Evolutionary conservation across 2,329 filamentous ascomycete species (phyloP).

Genomic region (Fusarium sp.): DNA sequence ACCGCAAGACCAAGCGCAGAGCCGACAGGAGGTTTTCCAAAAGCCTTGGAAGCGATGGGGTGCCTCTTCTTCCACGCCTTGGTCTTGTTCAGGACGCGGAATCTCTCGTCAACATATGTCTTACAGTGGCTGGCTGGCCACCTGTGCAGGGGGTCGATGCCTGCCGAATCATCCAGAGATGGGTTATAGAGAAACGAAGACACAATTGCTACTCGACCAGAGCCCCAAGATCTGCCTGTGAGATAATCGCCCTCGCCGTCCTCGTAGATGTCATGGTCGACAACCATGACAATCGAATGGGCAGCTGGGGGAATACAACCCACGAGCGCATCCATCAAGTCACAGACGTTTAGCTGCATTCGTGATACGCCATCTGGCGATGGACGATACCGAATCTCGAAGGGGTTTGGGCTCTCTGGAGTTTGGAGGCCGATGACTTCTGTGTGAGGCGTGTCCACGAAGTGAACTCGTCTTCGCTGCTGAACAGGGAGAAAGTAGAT

Average conservation of each 20-base stretch:
- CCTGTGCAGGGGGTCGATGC: conserved; percentile 61
- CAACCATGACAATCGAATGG: conserved; percentile 67
- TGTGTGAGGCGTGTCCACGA: background rate
- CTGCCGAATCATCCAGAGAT: conserved; percentile 53
- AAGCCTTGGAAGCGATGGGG: background rate
- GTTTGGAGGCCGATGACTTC: conserved; percentile 60
- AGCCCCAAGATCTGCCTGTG: conserved; percentile 74
- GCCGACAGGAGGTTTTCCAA: background rate
- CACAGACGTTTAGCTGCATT: conserved; percentile 68
- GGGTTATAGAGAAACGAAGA: conserved; percentile 73
- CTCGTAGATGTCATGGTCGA: conserved; percentile 74
- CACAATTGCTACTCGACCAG: conserved; percentile 70
- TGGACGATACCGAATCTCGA: conserved; percentile 63
- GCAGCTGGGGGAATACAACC: conserved; percentile 67
- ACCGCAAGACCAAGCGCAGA: conserved; percentile 53
- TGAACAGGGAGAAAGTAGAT: background rate
- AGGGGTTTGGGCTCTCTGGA: conserved; percentile 47
- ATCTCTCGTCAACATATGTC: conserved; percentile 55
- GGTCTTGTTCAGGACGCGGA: background rate
- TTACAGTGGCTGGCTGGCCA: conserved; percentile 75
- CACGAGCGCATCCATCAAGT: conserved; percentile 69
- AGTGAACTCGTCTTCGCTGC: background rate
- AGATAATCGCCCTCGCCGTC: conserved; percentile 73
- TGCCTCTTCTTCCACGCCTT: background rate
- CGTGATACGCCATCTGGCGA: conserved; percentile 60